Evolutionary conservation across 257 asterid species (phyloP), one percentile per base, ranked within the genome.

Genomic region (Plantago major): DNA sequence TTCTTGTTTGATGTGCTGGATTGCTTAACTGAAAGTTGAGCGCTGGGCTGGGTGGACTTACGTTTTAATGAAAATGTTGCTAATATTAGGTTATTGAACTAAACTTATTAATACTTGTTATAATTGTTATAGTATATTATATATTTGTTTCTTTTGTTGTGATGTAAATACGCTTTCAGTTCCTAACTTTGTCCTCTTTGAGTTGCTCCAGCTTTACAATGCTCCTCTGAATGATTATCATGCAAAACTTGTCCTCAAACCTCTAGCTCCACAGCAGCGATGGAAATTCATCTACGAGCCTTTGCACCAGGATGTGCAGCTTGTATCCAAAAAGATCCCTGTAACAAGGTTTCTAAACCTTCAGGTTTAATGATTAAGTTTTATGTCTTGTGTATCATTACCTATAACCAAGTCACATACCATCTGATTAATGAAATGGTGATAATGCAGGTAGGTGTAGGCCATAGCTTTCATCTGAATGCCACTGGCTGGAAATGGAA

Each of bases 401-500:
- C n/a, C 40, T 43, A 42, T 58, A 15, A n/a, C 11, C 11, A 61
- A 66, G 44, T 55, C 44, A 38, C 13, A 62, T 28, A 16, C 33
- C 52, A 46, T 51, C 17, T 59, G 38, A 10, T 60, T 69, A 33
- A 53, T 38, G 26, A 28, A 37, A 18, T 5, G 46, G 37, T 55
- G 47, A 17, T 67, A 54, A 42, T 67, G 68, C 83, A 92, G 99
- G 92, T 92, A 58, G 99, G 99, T 67, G 73, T 92, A 53, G 97
- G 97, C 69, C 99, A 92, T 78, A 89, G 90, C 82, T 92, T 92
- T 80, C 81, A 78, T 79, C 65, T 80, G 74, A 91, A 77, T 38
- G 85, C 97, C 60, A 92, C 95, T n/a, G 97, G 96, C 64, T 92
- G 99, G 99, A 89, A 92, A 79, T 92, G 97, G 97, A 92, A 87